Base-by-base conservation (phyloP, 2,329 filamentous ascomycete genomes). In the Trichoderma atroviride region DNA sequence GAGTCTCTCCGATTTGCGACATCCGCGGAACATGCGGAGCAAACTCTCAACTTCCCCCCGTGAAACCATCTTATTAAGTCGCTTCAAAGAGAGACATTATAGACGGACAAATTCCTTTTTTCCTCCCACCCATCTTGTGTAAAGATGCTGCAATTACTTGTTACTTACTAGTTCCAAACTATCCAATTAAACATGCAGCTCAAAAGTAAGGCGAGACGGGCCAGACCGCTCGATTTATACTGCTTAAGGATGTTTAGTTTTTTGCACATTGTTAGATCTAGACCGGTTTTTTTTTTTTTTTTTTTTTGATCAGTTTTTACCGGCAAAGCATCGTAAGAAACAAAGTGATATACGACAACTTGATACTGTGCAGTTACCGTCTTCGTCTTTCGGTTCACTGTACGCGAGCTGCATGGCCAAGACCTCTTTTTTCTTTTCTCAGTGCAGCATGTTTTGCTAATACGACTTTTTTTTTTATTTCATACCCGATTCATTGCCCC, bases 121-220 rank as follows among this genome's bases (percentile, higher is more conserved):
- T 4, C 5, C 37, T 7, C 37, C 14, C 11, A 40, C 14, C 19
- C 11, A 4, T 13, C 4, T 16, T 33, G 29, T 31, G 4, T 35
- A 13, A 6, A 11, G 3, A 11, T 35, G 33, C 13, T 35, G 1
- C 10, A 35, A 35, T 35, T 10, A 29, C 27, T 33, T 33, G 13
- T n/a, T n/a, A n/a, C n/a, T n/a, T n/a, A n/a, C 3, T 43, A 43
- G 40, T 43, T 43, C 19, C 40, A 43, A 43, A n/a, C 19, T n/a
- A 43, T 19, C 40, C 14, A 31, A n/a, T 47, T 19, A 43, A 52
- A 53, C n/a, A 40, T 50, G 53, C 40, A 22, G 11, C 27, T 19
- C 4, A 1, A n/a, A 43, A 56, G 16, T 56, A 14, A 62, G 50
- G 61, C 61, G 61, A 64, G 59, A 35, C 61, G 61, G 61, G 61